Evolutionary conservation across 192 early-diverging fungal species (phyloP), one percentile per base, ranked within the genome.

Genomic region (Linnemannia exigua): DNA sequence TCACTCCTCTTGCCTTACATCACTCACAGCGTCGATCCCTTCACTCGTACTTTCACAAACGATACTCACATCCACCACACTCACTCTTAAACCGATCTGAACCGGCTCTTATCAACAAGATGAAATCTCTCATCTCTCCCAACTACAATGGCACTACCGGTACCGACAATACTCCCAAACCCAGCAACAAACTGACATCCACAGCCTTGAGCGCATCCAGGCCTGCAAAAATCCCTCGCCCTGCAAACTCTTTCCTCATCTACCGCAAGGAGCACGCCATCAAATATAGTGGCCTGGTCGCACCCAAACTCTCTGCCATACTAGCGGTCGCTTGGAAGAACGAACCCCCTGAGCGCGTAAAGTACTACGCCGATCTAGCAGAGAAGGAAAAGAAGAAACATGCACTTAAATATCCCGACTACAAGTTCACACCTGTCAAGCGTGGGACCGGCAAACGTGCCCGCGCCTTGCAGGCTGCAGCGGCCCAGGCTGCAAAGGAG

Each of bases 381-480:
- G 66, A 79, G 61, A 58, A 70, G 28, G 72, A 67, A 28, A 81
- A 87, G 37, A 2, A 54, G 12, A 75, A 87, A 25, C 84, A 87
- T 41, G 48, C 36, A 11, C 17, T 79, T 28, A 71, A 63, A 44
- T 79, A 84, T 51, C 88, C 88, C 15, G 36, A 79, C 38, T 89
- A 81, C 61, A 89, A 89, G 76, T 89, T 89, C 75, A 52, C 81
- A 5, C 88, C 88, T 1, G 70, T 46, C 47, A 87, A 89, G 79
- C 76, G 86, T 16, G 80, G 80, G 15, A 81, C 79, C 3, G 86
- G 79, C 11, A 87, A 87, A 46, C 88, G 75, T 19, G 81, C 80
- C 28, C 79, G 76, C 35, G 70, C 67, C 28, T 35, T 70, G n/a
- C 20, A 54, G 22, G 75, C 74, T 2, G 77, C 77, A 9, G 41